Conservation (phyloP, 345 rosid genomes). For the Populus deltoides region DNA sequence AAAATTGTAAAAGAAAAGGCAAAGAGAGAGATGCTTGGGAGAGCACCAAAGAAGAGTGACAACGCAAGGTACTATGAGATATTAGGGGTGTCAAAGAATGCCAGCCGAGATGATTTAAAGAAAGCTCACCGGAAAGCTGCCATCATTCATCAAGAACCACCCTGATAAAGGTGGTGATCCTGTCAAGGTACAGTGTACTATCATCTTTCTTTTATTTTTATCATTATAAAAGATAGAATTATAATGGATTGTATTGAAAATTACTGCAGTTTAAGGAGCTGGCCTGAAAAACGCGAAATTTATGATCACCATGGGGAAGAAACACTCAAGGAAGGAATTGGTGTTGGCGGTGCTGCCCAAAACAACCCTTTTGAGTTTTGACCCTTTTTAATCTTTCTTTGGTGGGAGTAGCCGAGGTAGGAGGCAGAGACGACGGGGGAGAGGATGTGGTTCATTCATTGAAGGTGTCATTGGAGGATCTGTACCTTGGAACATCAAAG, state of each 20-base stretch:
- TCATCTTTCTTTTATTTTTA: neutral
- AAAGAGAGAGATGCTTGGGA: constrained; percentile 58
- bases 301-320: constrained; percentile 92
- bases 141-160: constrained; percentile 59
- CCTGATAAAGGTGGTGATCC: constrained; percentile 99
- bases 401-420: constrained; percentile 73
- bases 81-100: constrained; percentile 74
- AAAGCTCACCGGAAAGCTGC: constrained; percentile 91
- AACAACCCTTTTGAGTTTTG: constrained; percentile 68
- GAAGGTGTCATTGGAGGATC: constrained; percentile 76
- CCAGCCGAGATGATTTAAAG: constrained; percentile 75
- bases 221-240: neutral
- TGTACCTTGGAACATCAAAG: constrained; percentile 71
- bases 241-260: neutral
- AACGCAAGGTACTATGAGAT: constrained; percentile 79
- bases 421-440: constrained; percentile 72
- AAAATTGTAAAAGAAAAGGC: too few species aligned
- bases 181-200: constrained; percentile 49
- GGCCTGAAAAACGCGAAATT: constrained; percentile 85
- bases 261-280: constrained; percentile 77
- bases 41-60: constrained; percentile 75
- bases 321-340: constrained; percentile 94
- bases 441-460: constrained; percentile 81
- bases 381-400: constrained; percentile 78
- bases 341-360: constrained; percentile 55